A percentile compares a stretch with the other conserved stretches of the same genome.
Evolutionary conservation across 257 asterid genomes (phyloP).

Genomic region (Solanum habrochaites): DNA sequence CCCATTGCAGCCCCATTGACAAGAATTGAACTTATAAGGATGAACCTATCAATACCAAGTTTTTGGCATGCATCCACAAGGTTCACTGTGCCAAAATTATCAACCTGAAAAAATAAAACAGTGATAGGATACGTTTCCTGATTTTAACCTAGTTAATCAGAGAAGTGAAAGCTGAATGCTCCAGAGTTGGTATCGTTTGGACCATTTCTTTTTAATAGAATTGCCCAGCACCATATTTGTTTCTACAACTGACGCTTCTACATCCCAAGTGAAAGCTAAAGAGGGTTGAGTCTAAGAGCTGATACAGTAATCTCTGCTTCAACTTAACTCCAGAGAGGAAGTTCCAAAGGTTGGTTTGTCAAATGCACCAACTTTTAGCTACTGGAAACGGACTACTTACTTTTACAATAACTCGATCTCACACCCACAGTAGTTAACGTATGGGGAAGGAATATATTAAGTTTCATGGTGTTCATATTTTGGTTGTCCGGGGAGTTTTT

Average conservation of each 20-base stretch:
- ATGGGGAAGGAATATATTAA: not conserved
- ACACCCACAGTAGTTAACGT: not conserved
- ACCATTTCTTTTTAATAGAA: not conserved
- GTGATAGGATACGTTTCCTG: not conserved
- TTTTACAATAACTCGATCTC: not conserved
- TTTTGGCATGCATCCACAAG: constrained; percentile 91
- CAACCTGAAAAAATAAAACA: constrained; percentile 43
- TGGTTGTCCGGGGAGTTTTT: not conserved
- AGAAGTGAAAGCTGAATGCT: not conserved
- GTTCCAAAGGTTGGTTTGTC: not conserved
- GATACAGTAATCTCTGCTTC: not conserved
- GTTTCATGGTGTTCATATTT: not conserved
- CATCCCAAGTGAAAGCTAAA: not conserved
- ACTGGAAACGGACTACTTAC: not conserved
- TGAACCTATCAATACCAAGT: constrained; percentile 59
- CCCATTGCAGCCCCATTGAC: constrained; percentile 99
- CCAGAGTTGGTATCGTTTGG: not conserved
- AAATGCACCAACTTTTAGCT: not conserved
- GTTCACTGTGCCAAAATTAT: constrained; percentile 86
- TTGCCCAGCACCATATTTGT: not conserved
- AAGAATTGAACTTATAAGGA: constrained; percentile 80
- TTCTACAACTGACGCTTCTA: not conserved
- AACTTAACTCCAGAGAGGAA: not conserved
- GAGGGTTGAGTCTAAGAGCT: not conserved
- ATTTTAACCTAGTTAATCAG: not conserved